A percentile compares a stretch with the other conserved stretches of the same genome.
These are phyloP conservation scores for Candida nanaspora DNA, from an alignment of 805 yeast species.

Conservation along the genomic window DNA sequence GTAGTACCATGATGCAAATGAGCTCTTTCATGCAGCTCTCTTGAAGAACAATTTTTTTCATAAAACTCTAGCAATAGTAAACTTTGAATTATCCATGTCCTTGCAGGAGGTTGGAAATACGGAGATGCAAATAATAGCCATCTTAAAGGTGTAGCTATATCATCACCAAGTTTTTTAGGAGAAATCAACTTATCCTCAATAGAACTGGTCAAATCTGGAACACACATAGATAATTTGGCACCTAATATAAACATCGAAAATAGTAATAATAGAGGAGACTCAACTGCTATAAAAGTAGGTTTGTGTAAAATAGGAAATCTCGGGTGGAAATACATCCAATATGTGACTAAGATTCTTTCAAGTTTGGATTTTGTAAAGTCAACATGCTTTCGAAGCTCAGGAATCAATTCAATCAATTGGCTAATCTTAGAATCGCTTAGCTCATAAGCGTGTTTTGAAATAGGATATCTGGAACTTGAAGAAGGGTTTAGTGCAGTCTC, in stretches of 20 bases:
- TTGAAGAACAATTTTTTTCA: constrained; percentile 65
- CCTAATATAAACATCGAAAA: constrained; percentile 54
- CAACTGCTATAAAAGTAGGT: constrained; percentile 47
- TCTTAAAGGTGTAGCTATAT: constrained; percentile 52
- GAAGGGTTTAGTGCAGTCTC: no score
- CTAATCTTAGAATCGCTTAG: constrained; percentile 12
- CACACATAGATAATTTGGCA: constrained; percentile 28
- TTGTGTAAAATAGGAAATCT: constrained; percentile 53
- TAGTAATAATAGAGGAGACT: constrained; percentile 41
- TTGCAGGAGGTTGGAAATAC: constrained; percentile 71
- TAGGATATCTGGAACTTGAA: neutral
- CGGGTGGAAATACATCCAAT: constrained; percentile 56
- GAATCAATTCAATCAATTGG: constrained; percentile 19
- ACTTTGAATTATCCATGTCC: constrained; percentile 70
- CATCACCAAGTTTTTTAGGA: constrained; percentile 34
- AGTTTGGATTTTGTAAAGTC: constrained; percentile 24
- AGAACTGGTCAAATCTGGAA: constrained; percentile 13
- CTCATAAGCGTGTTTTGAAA: neutral
- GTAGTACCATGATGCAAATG: constrained; percentile 86
- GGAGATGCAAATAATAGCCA: constrained; percentile 64
- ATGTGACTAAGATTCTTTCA: constrained; percentile 26
- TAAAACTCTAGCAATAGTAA: constrained; percentile 67
- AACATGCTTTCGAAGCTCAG: constrained; percentile 16
- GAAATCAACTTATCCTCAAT: constrained; percentile 11
- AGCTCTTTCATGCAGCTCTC: constrained; percentile 73